Evolutionary conservation across 768 basidiomycete species (phyloP).

Genomic region (Tephrocybe rancida): DNA sequence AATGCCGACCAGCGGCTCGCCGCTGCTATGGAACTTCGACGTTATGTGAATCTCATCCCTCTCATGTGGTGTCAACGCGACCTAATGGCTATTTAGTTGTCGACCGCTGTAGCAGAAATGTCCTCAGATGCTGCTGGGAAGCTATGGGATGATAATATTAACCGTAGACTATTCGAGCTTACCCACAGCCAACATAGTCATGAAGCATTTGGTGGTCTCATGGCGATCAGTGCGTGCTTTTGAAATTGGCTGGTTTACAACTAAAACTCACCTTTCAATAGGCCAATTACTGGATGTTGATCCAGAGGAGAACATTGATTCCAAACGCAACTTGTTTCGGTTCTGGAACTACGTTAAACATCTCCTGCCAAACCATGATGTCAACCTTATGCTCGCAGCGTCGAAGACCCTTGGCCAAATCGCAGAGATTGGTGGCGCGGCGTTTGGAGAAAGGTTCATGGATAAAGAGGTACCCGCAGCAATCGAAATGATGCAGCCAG

Average conservation of each 20-base stretch:
- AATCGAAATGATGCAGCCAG: slow-evolving; percentile 77
- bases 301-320: slow-evolving; percentile 80
- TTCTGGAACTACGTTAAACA: slow-evolving; percentile 94
- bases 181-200: slow-evolving; percentile 78
- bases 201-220: slow-evolving; percentile 85
- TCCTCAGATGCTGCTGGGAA: slow-evolving; percentile 79
- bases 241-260: background rate
- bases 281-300: slow-evolving; percentile 80
- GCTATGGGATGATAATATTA: slow-evolving; percentile 86
- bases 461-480: slow-evolving; percentile 86
- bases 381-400: slow-evolving; percentile 92
- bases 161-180: slow-evolving; percentile 75
- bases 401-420: slow-evolving; percentile 92
- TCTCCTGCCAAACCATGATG: slow-evolving; percentile 87
- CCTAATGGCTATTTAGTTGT: slow-evolving; percentile 50
- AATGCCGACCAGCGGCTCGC: slow-evolving; percentile 65
- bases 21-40: slow-evolving; percentile 71
- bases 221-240: slow-evolving; percentile 75
- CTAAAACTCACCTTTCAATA: slow-evolving; percentile 20
- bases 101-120: slow-evolving; percentile 75
- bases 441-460: slow-evolving; percentile 89
- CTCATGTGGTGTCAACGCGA: background rate
- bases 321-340: slow-evolving; percentile 78
- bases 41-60: slow-evolving; percentile 57
- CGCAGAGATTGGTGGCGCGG: slow-evolving; percentile 78